Percentiles rank a stretch among this genome's conserved stretches.
Evolutionary conservation across 495 filamentous ascomycete species (phyloP).

Genomic region (Talaromyces trachyspermus): DNA sequence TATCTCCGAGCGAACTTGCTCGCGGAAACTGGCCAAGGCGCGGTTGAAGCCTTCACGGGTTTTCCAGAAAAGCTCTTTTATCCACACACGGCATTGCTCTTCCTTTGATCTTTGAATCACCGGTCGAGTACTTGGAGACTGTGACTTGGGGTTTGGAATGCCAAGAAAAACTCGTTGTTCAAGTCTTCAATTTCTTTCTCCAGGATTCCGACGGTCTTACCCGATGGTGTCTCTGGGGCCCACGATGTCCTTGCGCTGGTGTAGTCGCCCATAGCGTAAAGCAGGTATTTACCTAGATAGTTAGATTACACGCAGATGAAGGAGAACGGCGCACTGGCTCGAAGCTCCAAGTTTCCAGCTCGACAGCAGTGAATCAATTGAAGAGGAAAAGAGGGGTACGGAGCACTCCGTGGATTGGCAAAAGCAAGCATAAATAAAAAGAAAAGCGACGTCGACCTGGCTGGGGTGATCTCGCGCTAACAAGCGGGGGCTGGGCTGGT

Average conservation of each 20-base stretch:
- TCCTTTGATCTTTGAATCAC: constrained; percentile 1
- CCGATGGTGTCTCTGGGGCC: constrained; percentile 1
- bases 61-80: constrained; percentile 8
- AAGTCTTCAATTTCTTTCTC: constrained; percentile 3
- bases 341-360: no score
- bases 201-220: constrained; percentile 1
- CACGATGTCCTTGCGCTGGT: background rate
- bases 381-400: no score
- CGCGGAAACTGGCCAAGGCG: background rate
- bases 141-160: constrained; percentile 6
- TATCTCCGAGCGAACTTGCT: background rate
- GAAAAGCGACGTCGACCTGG: no score
- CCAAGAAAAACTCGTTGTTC: constrained; percentile 6
- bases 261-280: background rate
- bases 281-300: background rate
- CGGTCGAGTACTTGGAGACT: constrained; percentile 4
- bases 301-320: background rate
- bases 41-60: constrained; percentile 1
- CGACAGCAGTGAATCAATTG: no score
- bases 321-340: no score
- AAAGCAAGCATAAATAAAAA: no score
- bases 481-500: no score
- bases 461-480: no score
- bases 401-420: no score
- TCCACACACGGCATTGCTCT: constrained; percentile 1